A percentile compares a stretch with the other conserved stretches of the same genome.
Evolutionary conservation across 768 basidiomycete genomes (phyloP).

Genomic region (Lactarius quietus): DNA sequence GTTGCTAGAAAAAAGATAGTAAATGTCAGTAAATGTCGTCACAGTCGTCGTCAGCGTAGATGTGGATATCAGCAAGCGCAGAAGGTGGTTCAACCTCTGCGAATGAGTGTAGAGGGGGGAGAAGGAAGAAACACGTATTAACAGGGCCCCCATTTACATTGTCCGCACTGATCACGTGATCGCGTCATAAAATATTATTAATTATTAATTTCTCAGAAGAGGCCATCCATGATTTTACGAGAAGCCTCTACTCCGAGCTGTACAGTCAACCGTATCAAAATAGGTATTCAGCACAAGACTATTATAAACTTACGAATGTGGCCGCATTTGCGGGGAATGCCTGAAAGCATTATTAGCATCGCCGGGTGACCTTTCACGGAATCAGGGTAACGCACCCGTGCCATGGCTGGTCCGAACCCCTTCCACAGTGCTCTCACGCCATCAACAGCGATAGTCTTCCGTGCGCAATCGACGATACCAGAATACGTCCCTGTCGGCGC

Average conservation of each 20-base stretch:
- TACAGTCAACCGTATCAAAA: slow-evolving; percentile 18
- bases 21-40: slow-evolving; percentile 12
- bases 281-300: background rate
- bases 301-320: slow-evolving; percentile 62
- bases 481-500: slow-evolving; percentile 98
- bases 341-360: slow-evolving; percentile 36
- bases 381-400: slow-evolving; percentile 52
- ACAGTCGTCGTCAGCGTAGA: slow-evolving; percentile 4
- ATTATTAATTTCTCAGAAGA: slow-evolving; percentile 41
- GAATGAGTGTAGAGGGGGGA: slow-evolving; percentile 11
- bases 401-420: slow-evolving; percentile 98
- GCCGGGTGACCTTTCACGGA: background rate
- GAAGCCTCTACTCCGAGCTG: slow-evolving; percentile 92
- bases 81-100: slow-evolving; percentile 12
- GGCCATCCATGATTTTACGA: slow-evolving; percentile 71
- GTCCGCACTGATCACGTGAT: slow-evolving; percentile 11
- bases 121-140: slow-evolving; percentile 4
- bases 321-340: slow-evolving; percentile 98
- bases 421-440: slow-evolving; percentile 90
- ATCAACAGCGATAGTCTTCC: slow-evolving; percentile 88
- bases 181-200: slow-evolving; percentile 2
- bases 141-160: background rate
- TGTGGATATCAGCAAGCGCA: background rate
- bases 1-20: slow-evolving; percentile 14
- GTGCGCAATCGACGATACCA: slow-evolving; percentile 87